phyloP scores from a whole-genome alignment of 805 yeast species.

The Maudiozyma turicensis region DNA sequence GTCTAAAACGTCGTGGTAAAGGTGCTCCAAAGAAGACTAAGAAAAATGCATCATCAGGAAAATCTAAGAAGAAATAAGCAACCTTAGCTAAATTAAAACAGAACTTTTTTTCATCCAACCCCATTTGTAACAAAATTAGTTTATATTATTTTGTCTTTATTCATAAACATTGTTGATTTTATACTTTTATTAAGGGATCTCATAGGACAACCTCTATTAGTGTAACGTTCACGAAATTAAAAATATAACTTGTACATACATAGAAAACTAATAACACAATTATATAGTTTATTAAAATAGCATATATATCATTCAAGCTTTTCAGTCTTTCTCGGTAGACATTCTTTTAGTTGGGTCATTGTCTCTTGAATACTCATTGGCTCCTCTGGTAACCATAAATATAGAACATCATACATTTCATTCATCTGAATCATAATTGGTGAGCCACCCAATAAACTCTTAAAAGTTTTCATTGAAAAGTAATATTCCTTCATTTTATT shows the following conservation, averaged over 20 bases:
- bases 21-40: slow-evolving; percentile 77
- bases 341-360: slow-evolving; percentile 6
- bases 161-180: background rate
- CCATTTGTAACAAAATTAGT: background rate
- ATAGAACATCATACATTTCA: slow-evolving; percentile 40
- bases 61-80: slow-evolving; percentile 29
- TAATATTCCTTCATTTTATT: slow-evolving; percentile 34
- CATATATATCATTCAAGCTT: no score
- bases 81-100: background rate
- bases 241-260: background rate
- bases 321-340: background rate
- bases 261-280: background rate
- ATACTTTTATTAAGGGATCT: no score
- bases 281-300: no score
- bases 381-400: slow-evolving; percentile 41
- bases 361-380: slow-evolving; percentile 19
- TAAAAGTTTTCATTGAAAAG: slow-evolving; percentile 33
- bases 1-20: slow-evolving; percentile 75
- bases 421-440: slow-evolving; percentile 38
- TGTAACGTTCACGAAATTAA: background rate
- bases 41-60: slow-evolving; percentile 33
- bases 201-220: no score
- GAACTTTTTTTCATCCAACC: background rate
- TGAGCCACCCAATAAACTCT: slow-evolving; percentile 35
- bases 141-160: background rate